phyloP scores from a whole-genome alignment of 129 eudicot genomes.

The Scalesia atractyloides region DNA sequence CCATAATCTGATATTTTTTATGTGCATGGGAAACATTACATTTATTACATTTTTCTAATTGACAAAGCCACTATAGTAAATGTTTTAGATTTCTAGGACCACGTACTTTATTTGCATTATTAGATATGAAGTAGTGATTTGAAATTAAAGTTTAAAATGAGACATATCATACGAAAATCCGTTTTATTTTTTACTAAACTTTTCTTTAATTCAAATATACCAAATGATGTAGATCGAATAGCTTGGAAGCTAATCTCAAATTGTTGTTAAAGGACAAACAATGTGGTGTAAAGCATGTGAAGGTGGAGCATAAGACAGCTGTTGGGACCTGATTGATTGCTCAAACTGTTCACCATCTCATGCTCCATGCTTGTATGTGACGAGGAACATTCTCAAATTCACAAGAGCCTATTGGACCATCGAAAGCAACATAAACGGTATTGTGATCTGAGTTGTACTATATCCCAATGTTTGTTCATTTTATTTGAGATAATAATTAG shows the following conservation, averaged over 20 bases:
- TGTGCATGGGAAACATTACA: too few species aligned
- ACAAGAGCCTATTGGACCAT: background rate
- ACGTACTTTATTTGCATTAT: too few species aligned
- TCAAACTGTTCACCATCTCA: background rate
- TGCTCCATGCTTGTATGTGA: background rate
- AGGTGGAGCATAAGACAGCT: constrained; percentile 19
- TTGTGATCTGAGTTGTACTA: too few species aligned
- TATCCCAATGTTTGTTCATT: too few species aligned
- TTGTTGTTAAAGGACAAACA: constrained; percentile 17
- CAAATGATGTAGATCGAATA: background rate
- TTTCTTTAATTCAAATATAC: background rate
- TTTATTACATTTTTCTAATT: too few species aligned
- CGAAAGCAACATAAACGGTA: background rate
- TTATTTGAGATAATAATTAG: too few species aligned
- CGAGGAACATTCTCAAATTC: background rate
- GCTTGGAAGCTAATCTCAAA: background rate
- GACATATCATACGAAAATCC: background rate
- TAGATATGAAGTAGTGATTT: too few species aligned
- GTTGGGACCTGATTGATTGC: background rate
- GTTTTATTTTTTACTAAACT: too few species aligned
- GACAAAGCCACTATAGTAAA: too few species aligned
- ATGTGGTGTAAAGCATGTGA: constrained; percentile 26
- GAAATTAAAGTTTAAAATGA: too few species aligned
- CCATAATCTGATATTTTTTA: too few species aligned
- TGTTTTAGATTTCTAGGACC: too few species aligned